Conservation (phyloP, 202 grass and related monocot species). For the Brachypodium distachyon region DNA sequence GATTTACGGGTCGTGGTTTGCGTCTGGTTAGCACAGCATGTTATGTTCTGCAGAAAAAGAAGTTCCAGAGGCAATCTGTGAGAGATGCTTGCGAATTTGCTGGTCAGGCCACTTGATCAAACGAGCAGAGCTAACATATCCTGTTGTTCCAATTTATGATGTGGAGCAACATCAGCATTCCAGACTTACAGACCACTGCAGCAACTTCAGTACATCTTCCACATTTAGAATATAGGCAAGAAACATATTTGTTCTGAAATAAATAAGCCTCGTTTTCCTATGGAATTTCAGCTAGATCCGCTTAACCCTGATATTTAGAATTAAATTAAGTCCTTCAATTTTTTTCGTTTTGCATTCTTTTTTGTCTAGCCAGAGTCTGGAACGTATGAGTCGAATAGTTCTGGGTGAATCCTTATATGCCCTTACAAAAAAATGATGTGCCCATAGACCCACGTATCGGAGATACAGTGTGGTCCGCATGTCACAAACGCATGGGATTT, state of each 20-base stretch:
- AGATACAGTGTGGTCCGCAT: too few relatives aligned
- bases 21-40: constrained; percentile 49
- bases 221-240: background rate
- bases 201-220: background rate
- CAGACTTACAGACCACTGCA: background rate
- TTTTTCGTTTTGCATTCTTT: background rate
- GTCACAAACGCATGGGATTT: too few relatives aligned
- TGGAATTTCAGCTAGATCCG: background rate
- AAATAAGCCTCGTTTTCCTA: background rate
- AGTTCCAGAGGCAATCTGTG: background rate
- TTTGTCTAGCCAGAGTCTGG: background rate
- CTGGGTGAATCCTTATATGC: too few relatives aligned
- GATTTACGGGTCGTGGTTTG: constrained; percentile 39
- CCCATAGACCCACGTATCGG: too few relatives aligned
- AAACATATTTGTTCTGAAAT: background rate
- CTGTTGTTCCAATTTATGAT: background rate
- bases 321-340: background rate
- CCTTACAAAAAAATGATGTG: too few relatives aligned
- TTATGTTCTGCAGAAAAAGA: constrained; percentile 30
- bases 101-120: background rate
- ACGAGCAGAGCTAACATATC: background rate
- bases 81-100: background rate
- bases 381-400: background rate
- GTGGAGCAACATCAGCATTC: background rate
- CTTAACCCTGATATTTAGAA: background rate